A percentile compares a stretch with the other conserved stretches of the same genome.
Evolutionary conservation across 2,329 filamentous ascomycete genomes (phyloP).

Genomic region (Cladosporium sp.): DNA sequence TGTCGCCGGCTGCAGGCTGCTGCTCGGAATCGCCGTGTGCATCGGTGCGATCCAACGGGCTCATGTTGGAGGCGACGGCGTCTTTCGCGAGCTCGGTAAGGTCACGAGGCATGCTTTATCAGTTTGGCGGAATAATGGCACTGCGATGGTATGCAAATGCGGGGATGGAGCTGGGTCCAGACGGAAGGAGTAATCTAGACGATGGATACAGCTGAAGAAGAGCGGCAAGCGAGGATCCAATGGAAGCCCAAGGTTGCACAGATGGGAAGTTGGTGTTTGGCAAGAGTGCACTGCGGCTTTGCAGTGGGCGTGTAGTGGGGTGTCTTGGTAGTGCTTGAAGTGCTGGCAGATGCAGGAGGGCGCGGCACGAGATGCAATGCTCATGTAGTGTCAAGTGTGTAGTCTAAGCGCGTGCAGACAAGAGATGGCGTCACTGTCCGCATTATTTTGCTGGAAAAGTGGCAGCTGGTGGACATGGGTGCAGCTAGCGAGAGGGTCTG

Average conservation of each 20-base stretch:
- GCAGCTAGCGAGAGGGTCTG: not conserved
- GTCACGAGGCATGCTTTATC: slow-evolving; percentile 39
- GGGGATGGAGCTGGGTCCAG: not conserved
- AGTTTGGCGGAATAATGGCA: not conserved
- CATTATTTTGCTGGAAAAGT: too few relatives aligned
- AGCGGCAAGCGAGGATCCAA: not conserved
- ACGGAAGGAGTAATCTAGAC: not conserved
- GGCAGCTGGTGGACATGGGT: too few relatives aligned
- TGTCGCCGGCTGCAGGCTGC: not conserved
- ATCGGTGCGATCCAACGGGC: slow-evolving; percentile 12
- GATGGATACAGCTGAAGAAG: not conserved
- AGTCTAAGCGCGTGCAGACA: too few relatives aligned
- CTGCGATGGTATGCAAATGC: not conserved
- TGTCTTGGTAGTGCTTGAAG: not conserved
- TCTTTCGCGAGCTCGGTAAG: slow-evolving; percentile 29
- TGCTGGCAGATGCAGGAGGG: not conserved
- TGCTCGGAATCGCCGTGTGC: not conserved
- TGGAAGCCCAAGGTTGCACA: not conserved
- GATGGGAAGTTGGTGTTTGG: not conserved
- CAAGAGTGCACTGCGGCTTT: not conserved
- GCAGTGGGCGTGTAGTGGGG: not conserved
- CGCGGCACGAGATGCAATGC: not conserved
- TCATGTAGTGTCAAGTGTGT: not conserved
- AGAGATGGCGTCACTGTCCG: not conserved
- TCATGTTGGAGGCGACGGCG: slow-evolving; percentile 23